phyloP scores from a whole-genome alignment of 805 yeast species.

The Barnettozyma populi region DNA sequence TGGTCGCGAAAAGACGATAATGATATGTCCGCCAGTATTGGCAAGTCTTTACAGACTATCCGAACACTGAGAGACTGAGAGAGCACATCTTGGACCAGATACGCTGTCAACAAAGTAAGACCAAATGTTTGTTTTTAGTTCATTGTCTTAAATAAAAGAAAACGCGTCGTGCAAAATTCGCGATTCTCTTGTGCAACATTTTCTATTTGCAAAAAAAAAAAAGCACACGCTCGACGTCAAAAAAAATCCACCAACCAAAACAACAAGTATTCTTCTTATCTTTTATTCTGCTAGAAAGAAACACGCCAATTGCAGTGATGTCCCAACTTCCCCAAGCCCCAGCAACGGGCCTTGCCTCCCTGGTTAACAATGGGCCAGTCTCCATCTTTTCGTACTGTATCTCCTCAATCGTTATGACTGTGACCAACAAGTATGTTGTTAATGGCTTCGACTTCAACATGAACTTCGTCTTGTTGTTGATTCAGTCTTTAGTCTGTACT shows the following conservation, averaged over 20 bases:
- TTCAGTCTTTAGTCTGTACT: slow-evolving; percentile 84
- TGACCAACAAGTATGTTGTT: slow-evolving; percentile 92
- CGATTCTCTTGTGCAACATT: neutral
- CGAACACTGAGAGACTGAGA: too few relatives aligned
- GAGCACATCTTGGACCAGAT: too few relatives aligned
- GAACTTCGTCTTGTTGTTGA: slow-evolving; percentile 84
- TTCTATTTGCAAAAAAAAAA: neutral
- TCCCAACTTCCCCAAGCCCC: slow-evolving; percentile 20
- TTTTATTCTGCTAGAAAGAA: neutral
- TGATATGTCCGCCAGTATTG: too few relatives aligned
- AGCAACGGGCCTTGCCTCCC: slow-evolving; percentile 23
- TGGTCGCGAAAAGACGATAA: too few relatives aligned
- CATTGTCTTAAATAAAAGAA: too few relatives aligned
- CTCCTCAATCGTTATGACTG: slow-evolving; percentile 95
- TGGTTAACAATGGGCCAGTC: slow-evolving; percentile 46
- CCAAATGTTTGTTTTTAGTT: too few relatives aligned
- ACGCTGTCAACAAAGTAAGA: too few relatives aligned
- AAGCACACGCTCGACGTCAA: neutral
- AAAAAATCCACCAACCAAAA: neutral
- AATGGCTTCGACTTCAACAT: slow-evolving; percentile 64
- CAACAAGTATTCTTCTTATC: neutral
- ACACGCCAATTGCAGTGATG: slow-evolving; percentile 2
- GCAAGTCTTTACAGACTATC: too few relatives aligned
- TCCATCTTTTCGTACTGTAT: slow-evolving; percentile 82
- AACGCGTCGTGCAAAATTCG: neutral